phyloP scores from a whole-genome alignment of 768 basidiomycete genomes.

The Serendipita indica region DNA sequence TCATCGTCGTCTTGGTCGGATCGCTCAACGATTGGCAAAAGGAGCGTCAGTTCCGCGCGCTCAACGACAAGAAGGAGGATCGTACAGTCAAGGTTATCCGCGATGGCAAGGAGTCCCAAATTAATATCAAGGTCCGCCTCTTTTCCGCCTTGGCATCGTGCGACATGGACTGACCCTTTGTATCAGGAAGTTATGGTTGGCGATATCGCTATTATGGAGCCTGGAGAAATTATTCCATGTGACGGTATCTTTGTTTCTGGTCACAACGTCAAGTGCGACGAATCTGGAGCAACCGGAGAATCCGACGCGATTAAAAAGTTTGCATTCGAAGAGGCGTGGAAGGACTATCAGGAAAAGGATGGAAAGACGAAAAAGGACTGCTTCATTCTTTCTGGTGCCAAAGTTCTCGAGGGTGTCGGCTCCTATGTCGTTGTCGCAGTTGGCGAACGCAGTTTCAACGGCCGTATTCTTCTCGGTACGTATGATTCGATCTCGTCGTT shows the following conservation, averaged over 20 bases:
- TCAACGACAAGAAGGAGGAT: constrained; percentile 94
- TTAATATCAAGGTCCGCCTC: constrained; percentile 62
- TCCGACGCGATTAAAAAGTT: constrained; percentile 88
- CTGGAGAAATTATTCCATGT: constrained; percentile 91
- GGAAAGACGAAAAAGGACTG: constrained; percentile 58
- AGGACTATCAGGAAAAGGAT: constrained; percentile 24
- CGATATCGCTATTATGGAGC: constrained; percentile 81
- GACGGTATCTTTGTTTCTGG: constrained; percentile 89
- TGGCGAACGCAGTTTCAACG: constrained; percentile 86
- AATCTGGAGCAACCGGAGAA: constrained; percentile 93
- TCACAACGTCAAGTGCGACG: constrained; percentile 90
- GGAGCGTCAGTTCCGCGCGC: constrained; percentile 81
- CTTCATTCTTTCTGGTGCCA: constrained; percentile 81
- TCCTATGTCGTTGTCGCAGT: constrained; percentile 85
- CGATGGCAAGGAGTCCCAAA: constrained; percentile 46
- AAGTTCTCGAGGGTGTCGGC: constrained; percentile 90
- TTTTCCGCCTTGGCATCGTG: constrained; percentile 11
- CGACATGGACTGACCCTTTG: constrained; percentile 20
- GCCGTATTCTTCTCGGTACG: constrained; percentile 94
- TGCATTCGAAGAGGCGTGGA: constrained; percentile 55
- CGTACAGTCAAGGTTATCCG: constrained; percentile 77
- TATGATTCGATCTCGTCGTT: constrained; percentile 13
- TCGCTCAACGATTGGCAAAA: constrained; percentile 98
- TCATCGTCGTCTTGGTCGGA: constrained; percentile 57
- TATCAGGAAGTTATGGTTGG: constrained; percentile 80